These are phyloP conservation scores for Kodamaea leandrae DNA, from an alignment of 805 yeast genomes.

Conservation along the genomic window DNA sequence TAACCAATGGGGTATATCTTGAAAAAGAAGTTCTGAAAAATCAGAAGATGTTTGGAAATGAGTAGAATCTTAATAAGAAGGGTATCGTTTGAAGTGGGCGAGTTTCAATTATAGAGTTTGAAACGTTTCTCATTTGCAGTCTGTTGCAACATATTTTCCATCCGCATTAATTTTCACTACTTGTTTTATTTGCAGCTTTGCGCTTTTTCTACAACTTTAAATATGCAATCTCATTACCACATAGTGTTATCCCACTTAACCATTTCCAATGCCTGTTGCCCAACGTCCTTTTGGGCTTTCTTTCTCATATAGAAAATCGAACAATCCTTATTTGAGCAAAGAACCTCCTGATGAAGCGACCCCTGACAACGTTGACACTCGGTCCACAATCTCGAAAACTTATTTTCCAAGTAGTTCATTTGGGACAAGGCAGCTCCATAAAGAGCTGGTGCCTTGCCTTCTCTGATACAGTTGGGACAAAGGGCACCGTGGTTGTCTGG, in stretches of 20 bases:
- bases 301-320: conserved; percentile 97
- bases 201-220: too few species aligned
- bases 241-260: conserved; percentile 61
- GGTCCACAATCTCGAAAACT: conserved; percentile 91
- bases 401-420: conserved; percentile 75
- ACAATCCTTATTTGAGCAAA: conserved; percentile 94
- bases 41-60: too few species aligned
- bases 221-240: conserved; percentile 38
- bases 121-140: too few species aligned
- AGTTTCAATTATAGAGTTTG: too few species aligned
- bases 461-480: conserved; percentile 72
- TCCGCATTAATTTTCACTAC: too few species aligned
- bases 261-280: conserved; percentile 55
- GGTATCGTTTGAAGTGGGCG: too few species aligned
- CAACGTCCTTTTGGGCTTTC: conserved; percentile 73
- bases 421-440: conserved; percentile 79
- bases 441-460: conserved; percentile 61
- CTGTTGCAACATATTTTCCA: too few species aligned
- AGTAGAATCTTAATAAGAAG: too few species aligned
- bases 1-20: background rate
- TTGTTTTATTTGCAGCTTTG: too few species aligned
- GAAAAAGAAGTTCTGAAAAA: background rate
- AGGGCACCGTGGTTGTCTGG: conserved; percentile 62
- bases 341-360: conserved; percentile 89
- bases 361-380: conserved; percentile 99